Percentiles rank a stretch among this genome's conserved stretches.
Evolutionary conservation across 2,329 filamentous ascomycete species (phyloP).

Genomic region (Elsinoe arachidis): DNA sequence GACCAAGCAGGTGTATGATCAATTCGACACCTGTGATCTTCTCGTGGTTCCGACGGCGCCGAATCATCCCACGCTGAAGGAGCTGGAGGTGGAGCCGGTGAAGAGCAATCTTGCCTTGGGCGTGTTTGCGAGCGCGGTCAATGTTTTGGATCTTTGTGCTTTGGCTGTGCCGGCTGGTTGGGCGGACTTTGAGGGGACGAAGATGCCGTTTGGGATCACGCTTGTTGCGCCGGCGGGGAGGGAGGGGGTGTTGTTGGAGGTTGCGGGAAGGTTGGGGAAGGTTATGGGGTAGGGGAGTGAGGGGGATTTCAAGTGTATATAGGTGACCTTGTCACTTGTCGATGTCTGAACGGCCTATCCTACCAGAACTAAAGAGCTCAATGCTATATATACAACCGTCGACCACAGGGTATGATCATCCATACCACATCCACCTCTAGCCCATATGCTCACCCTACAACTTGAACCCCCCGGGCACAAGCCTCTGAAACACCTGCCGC

Average conservation of each 20-base stretch:
- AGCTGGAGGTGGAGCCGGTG: conserved; percentile 45
- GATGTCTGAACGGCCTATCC: no score
- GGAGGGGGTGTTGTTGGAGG: conserved; percentile 34
- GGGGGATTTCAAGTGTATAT: no score
- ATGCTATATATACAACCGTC: no score
- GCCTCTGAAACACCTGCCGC: no score
- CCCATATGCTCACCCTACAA: no score
- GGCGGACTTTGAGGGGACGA: conserved; percentile 23
- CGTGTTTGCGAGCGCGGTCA: conserved; percentile 53
- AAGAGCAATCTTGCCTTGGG: conserved; percentile 46
- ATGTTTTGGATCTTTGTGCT: conserved; percentile 51
- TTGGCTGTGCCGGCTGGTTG: conserved; percentile 45
- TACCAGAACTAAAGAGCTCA: no score
- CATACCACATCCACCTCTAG: no score
- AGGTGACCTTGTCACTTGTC: no score
- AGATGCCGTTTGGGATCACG: conserved; percentile 35
- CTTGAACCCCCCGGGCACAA: no score
- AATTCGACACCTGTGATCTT: conserved; percentile 37
- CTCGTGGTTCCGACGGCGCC: conserved; percentile 48
- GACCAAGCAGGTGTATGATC: neutral
- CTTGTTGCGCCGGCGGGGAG: conserved; percentile 31
- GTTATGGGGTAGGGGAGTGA: neutral
- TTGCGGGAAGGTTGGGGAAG: conserved; percentile 28
- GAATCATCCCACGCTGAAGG: conserved; percentile 41
- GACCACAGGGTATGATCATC: no score